Evolutionary conservation across 2,329 filamentous ascomycete species (phyloP), one percentile per base, ranked within the genome.

Genomic region (Hypoxylon sp.): DNA sequence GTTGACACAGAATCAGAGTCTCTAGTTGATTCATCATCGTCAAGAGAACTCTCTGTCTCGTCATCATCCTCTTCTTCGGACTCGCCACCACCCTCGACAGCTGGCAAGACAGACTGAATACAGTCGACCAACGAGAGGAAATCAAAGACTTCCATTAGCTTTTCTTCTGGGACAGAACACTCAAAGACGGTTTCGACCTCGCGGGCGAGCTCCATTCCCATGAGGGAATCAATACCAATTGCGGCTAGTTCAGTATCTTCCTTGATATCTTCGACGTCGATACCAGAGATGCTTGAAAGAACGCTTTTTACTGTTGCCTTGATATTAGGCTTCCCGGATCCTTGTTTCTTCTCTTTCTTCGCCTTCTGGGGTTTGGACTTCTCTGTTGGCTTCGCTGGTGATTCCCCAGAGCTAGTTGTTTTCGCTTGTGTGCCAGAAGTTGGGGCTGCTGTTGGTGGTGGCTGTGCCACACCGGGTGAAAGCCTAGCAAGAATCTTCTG

Each of bases 221-320:
- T 72, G 0, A 79, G 65, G 0, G 76, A 79, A 58, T 79, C 77
- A 21, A 79, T 76, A 1, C 77, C 77, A 1, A 78, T 40, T 19
- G 77, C 72, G 4, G 64, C 69, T 7, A 78, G 63, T 4, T 68
- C 59, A 2, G 58, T 59, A 16, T 71, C 67, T 12, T 58, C 31
- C n/a, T 67, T 63, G n/a, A 77, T 69, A n/a, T 75, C 71, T 4
- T n/a, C 11, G 4, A 31, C 16, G 9, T 53, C 50, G 4, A 48
- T 11, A 5, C 50, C 50, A 8, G 50, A 42, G 15, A 53, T 34
- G 8, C 34, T 37, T 3, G 41, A 36, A 26, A 52, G 30, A 5
- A 46, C 32, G 13, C 31, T 29, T 21, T 46, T 52, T n/a, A 52
- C 38, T 25, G 46, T 15, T 6, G 23, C 29, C 12, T 41, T 17